Evolutionary conservation across 257 asterid species (phyloP), one percentile per base, ranked within the genome.

Genomic region (Leonotis leonurus): DNA sequence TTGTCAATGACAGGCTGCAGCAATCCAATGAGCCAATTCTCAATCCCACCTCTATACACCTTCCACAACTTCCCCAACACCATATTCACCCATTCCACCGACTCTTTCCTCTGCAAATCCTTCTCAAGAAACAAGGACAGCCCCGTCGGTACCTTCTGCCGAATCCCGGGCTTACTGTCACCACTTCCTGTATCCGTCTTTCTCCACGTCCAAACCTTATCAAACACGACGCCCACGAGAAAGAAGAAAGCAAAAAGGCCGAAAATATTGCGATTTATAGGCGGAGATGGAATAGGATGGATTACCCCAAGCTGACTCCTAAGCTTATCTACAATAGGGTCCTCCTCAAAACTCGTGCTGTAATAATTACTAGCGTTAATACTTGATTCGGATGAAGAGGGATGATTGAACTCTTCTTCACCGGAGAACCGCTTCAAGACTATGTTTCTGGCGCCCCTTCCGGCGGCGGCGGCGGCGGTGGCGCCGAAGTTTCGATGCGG

Each of bases 81-180:
- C 96, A 88, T 88, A 53, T 88, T 88, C 33, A 88, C 96, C 96
- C 96, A 88, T 73, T 88, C 96, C 24, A 88, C 96, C 2, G 94
- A 85, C 52, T 88, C 96, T 54, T 88, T 88, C 82, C 94, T 81
- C 80, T 82, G 90, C 77, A 85, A 81, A 79, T 88, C 96, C 78
- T 79, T 88, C 73, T 88, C 94, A 50, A 88, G 85, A 54, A 88
- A 77, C 61, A 73, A 69, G 0, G 89, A 85, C 50, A 83, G 72
- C 60, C 66, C 80, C 12, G 77, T 64, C 22, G 95, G 94, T 37
- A 78, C 81, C 80, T 77, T 81, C 11, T 82, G 83, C 92, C 82
- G 77, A 32, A 76, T 74, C 40, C 78, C 81, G 5, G 68, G 58
- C 71, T 75, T 70, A 40, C 74, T 64, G 13, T 58, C 72, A 11